Evolutionary conservation across 768 basidiomycete genomes (phyloP), one percentile per base, ranked within the genome.

Genomic region (Mycena pura): DNA sequence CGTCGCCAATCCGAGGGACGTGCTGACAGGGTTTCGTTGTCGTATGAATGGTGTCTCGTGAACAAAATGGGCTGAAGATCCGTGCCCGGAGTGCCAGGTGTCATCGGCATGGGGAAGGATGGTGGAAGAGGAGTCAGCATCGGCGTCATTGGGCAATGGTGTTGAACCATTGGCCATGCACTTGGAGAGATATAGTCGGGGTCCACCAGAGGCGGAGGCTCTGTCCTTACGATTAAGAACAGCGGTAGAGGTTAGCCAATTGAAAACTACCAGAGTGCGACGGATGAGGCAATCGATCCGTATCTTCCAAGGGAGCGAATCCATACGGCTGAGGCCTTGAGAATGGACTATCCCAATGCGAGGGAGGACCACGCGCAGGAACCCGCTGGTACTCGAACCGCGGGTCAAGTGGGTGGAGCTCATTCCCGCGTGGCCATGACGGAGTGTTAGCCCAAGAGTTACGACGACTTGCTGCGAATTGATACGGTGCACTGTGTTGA

Each of bases 1-100:
- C 27, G 36, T 13, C 64, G 60, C 64, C 64, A 66, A 39, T 66
- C 53, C 48, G 60, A 28, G 5, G 64, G 64, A 24, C 64, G 56
- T 3, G 56, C 1, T 3, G 64, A 44, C 24, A 56, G 21, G 44
- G 27, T 31, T 39, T 51, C 52, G 22, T 19, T 21, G n/a, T 62
- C 60, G 52, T 44, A 60, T 2, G 28, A 38, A 31, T 32, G 31
- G 38, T 43, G 54, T 24, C 19, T 45, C 1, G 56, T n/a, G 44
- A 66, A 53, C 6, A 66, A 24, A 8, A 62, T 14, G 25, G 60
- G 64, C 7, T 47, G 51, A 2, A 43, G 2, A 31, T 57, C 46
- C 38, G 24, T 15, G 3, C 21, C 45, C 1, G 28, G 39, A 1
- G 56, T 17, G 4, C 44, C 46, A 29, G 55, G 44, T n/a, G 38